These are phyloP conservation scores for Pseudozyma thailandica DNA, from an alignment of 1,284 basidiomycete species.

Conservation along the genomic window DNA sequence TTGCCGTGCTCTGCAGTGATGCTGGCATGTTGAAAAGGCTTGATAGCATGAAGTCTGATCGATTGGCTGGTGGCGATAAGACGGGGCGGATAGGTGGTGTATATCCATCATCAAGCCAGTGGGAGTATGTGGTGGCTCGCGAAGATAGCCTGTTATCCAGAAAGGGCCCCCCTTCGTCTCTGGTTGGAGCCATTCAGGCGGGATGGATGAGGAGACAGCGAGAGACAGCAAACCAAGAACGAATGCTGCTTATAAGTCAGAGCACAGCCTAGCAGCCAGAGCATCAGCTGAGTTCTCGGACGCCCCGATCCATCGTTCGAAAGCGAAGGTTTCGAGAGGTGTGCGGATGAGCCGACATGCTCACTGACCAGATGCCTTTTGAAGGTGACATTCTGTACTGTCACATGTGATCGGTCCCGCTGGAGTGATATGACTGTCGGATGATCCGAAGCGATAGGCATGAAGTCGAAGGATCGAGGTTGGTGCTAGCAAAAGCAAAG, in stretches of 20 bases:
- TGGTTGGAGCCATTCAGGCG: neutral
- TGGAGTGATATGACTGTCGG: constrained; percentile 5
- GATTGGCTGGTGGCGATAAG: too few species aligned
- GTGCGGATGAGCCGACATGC: constrained; percentile 8
- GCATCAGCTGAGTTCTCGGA: too few species aligned
- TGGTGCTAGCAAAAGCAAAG: neutral
- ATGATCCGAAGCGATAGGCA: constrained; percentile 2
- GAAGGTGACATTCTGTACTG: neutral
- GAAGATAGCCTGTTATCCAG: constrained; percentile 6
- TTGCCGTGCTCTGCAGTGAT: neutral
- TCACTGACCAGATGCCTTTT: neutral
- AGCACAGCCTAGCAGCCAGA: too few species aligned
- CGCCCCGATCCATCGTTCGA: too few species aligned
- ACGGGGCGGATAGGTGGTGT: neutral
- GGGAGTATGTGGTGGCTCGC: constrained; percentile 1
- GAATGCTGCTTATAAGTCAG: too few species aligned
- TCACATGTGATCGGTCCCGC: constrained; percentile 1
- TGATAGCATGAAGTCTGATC: too few species aligned
- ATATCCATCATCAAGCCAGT: constrained; percentile 15
- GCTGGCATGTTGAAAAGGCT: neutral
- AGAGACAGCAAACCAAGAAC: too few species aligned
- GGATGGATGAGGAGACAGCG: too few species aligned
- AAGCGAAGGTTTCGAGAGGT: too few species aligned
- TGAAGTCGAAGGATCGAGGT: too few species aligned
- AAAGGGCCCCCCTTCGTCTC: neutral